phyloP scores from a whole-genome alignment of 495 filamentous ascomycete species.

The Talaromyces liani region DNA sequence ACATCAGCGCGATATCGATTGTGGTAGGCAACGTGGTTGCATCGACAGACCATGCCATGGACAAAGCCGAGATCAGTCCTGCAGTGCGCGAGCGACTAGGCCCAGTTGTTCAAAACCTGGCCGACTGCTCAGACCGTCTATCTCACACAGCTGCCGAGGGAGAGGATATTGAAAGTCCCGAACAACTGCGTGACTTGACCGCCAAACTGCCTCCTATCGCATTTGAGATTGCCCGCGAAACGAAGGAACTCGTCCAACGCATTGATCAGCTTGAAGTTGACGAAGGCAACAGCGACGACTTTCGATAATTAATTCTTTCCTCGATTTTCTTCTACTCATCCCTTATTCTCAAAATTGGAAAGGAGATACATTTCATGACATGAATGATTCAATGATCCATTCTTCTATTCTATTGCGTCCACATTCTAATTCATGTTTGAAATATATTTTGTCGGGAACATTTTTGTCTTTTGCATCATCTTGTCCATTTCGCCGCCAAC shows the following conservation, averaged over 20 bases:
- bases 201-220: slow-evolving; percentile 73
- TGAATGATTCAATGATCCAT: slow-evolving; percentile 2
- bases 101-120: slow-evolving; percentile 55
- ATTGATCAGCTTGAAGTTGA: slow-evolving; percentile 29
- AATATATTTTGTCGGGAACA: neutral
- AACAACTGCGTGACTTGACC: slow-evolving; percentile 55
- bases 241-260: slow-evolving; percentile 61
- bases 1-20: slow-evolving; percentile 63
- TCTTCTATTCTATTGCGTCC: neutral
- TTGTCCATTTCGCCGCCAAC: neutral
- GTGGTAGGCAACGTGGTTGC: slow-evolving; percentile 63
- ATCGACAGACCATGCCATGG: slow-evolving; percentile 55
- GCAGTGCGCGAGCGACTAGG: slow-evolving; percentile 49
- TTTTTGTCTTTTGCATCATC: neutral
- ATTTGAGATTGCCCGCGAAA: slow-evolving; percentile 79
- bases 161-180: slow-evolving; percentile 42
- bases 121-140: slow-evolving; percentile 57
- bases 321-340: neutral
- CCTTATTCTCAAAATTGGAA: neutral
- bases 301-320: slow-evolving; percentile 17
- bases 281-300: slow-evolving; percentile 35
- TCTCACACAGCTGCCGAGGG: slow-evolving; percentile 60
- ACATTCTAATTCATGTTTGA: neutral
- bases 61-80: slow-evolving; percentile 28
- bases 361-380: neutral